Conservation (phyloP, 2,329 filamentous ascomycete species). For the Berkeleyomyces basicola region DNA sequence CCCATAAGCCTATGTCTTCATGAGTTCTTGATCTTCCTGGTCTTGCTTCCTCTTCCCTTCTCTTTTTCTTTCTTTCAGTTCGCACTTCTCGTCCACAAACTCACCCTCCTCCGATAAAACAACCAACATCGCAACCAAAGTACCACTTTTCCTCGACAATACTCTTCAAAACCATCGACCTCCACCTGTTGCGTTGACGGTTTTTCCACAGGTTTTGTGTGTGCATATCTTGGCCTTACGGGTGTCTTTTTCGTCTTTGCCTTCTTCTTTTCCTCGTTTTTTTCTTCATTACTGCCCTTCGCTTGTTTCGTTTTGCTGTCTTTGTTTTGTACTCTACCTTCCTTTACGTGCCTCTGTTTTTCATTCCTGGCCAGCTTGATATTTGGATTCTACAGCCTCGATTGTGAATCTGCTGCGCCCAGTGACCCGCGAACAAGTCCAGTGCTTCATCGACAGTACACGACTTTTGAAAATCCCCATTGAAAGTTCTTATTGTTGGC, state of each 20-base stretch:
- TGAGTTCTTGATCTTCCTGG: constrained; percentile 1
- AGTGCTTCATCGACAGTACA: background rate
- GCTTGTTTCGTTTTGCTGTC: background rate
- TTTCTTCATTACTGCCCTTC: background rate
- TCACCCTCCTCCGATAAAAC: constrained; percentile 2
- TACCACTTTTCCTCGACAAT: constrained; percentile 14
- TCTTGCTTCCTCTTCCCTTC: constrained; percentile 1
- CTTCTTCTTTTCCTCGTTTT: constrained; percentile 2
- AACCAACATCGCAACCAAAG: constrained; percentile 10
- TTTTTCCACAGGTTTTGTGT: constrained; percentile 13
- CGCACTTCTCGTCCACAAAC: background rate
- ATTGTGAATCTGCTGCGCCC: constrained; percentile 9
- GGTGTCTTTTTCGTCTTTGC: constrained; percentile 1
- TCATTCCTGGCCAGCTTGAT: constrained; percentile 9
- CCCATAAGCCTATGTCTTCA: constrained; percentile 1
- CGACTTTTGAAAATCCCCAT: background rate
- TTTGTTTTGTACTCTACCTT: constrained; percentile 3
- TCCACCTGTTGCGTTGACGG: constrained; percentile 2
- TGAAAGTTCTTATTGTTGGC: background rate
- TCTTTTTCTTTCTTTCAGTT: background rate
- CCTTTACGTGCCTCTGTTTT: background rate
- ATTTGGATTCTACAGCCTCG: constrained; percentile 6
- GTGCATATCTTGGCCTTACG: constrained; percentile 8
- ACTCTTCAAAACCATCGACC: constrained; percentile 5
- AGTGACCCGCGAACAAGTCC: background rate